Percentiles rank a stretch among this genome's conserved stretches.
Evolutionary conservation across 1,284 basidiomycete genomes (phyloP).

Genomic region (Exobasidium cylindrosporum): DNA sequence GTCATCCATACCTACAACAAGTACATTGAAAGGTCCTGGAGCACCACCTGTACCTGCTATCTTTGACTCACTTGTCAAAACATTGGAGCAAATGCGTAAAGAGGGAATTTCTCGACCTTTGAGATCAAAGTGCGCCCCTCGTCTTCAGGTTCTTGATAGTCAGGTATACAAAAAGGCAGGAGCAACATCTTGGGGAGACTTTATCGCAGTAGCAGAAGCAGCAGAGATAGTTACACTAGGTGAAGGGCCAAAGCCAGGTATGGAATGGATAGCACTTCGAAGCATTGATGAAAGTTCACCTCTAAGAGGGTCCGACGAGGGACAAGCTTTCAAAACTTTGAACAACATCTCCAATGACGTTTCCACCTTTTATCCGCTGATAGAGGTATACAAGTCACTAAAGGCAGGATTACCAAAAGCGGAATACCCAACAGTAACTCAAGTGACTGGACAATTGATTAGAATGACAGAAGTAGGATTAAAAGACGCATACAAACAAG

Average conservation of each 20-base stretch:
- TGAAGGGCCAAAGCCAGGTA: slow-evolving; percentile 24
- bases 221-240: slow-evolving; percentile 40
- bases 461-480: slow-evolving; percentile 23
- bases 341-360: slow-evolving; percentile 4
- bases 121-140: slow-evolving; percentile 29
- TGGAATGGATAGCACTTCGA: slow-evolving; percentile 41
- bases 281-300: background rate
- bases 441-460: slow-evolving; percentile 22
- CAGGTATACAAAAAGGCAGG: slow-evolving; percentile 36
- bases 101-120: slow-evolving; percentile 36
- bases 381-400: slow-evolving; percentile 39
- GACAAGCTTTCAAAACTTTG: slow-evolving; percentile 16
- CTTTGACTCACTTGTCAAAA: slow-evolving; percentile 34
- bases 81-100: slow-evolving; percentile 33
- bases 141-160: slow-evolving; percentile 24
- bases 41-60: slow-evolving; percentile 15
- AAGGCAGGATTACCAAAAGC: slow-evolving; percentile 21
- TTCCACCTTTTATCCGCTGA: slow-evolving; percentile 27
- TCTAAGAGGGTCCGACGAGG: slow-evolving; percentile 13
- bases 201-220: slow-evolving; percentile 39
- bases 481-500: slow-evolving; percentile 29
- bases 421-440: slow-evolving; percentile 23
- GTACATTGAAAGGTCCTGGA: slow-evolving; percentile 8
- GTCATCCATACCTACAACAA: background rate
- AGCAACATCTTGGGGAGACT: slow-evolving; percentile 40